Percentiles rank a stretch among this genome's conserved stretches.
phyloP scores from a whole-genome alignment of 2,329 filamentous ascomycete species.

The Penicillium polonicum region DNA sequence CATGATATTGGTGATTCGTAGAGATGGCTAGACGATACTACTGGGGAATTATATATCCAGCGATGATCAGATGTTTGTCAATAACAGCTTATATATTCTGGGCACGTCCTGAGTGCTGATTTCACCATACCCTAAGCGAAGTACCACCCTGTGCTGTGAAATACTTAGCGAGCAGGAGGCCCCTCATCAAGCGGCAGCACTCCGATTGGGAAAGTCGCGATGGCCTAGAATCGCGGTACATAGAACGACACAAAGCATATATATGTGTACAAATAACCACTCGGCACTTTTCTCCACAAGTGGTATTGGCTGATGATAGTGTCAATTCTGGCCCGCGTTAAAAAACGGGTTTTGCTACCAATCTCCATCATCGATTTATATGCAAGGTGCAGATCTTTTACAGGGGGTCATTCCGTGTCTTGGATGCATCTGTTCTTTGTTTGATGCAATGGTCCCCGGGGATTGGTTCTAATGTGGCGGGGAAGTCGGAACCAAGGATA shows the following conservation, averaged over 20 bases:
- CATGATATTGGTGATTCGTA: neutral
- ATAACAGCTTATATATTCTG: neutral
- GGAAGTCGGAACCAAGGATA: neutral
- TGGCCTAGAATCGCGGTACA: neutral
- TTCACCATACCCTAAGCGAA: too few species aligned
- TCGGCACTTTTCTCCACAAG: neutral
- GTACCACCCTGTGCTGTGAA: neutral
- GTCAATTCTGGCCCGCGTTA: neutral
- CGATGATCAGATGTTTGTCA: neutral
- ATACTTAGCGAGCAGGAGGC: neutral
- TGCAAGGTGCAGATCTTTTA: slow-evolving; percentile 7
- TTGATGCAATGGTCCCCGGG: neutral
- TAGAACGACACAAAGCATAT: neutral
- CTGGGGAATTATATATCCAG: neutral
- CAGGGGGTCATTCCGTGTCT: slow-evolving; percentile 7
- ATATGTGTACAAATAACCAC: neutral
- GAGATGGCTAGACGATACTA: neutral
- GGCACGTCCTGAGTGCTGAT: too few species aligned
- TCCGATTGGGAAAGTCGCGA: neutral
- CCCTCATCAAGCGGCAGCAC: neutral
- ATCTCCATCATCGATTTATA: slow-evolving; percentile 1
- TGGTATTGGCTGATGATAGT: neutral
- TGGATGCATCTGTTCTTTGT: slow-evolving; percentile 3
- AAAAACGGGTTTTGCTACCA: slow-evolving; percentile 5
- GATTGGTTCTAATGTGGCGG: neutral